Conservation (phyloP, 2,329 filamentous ascomycete genomes). For the Fusarium nelsonii region DNA sequence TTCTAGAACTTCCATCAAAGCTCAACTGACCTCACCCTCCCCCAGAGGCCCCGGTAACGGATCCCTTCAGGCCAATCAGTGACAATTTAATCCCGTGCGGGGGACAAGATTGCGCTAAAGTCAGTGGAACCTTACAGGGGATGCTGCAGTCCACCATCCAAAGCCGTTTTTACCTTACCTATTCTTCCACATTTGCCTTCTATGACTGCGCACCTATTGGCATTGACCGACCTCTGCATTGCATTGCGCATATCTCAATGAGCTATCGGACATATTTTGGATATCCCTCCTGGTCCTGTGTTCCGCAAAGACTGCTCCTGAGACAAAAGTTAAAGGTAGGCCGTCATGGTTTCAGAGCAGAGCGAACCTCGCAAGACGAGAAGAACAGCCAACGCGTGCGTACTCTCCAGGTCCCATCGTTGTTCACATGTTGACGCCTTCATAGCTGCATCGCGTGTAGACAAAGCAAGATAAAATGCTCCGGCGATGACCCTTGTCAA, state of each 20-base stretch:
- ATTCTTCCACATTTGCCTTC: conserved; percentile 5
- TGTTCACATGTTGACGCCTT: neutral
- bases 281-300: no score
- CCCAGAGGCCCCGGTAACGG: conserved; percentile 35
- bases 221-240: conserved; percentile 4
- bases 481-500: conserved; percentile 51
- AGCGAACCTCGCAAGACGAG: conserved; percentile 38
- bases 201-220: conserved; percentile 1
- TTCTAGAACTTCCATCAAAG: neutral
- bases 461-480: conserved; percentile 54
- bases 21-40: neutral
- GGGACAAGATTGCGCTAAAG: neutral
- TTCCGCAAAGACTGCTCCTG: no score
- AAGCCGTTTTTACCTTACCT: conserved; percentile 2
- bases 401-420: neutral
- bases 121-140: conserved; percentile 10
- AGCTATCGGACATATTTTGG: no score
- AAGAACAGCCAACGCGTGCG: conserved; percentile 49
- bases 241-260: neutral
- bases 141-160: conserved; percentile 11
- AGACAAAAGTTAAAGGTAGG: neutral
- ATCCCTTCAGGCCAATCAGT: conserved; percentile 15
- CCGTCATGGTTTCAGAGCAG: conserved; percentile 30
- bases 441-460: conserved; percentile 50
- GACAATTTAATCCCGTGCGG: conserved; percentile 8